A percentile compares a stretch with the other conserved stretches of the same genome.
Evolutionary conservation across 2,329 filamentous ascomycete species (phyloP).

Genomic region (Fusarium vanettenii): DNA sequence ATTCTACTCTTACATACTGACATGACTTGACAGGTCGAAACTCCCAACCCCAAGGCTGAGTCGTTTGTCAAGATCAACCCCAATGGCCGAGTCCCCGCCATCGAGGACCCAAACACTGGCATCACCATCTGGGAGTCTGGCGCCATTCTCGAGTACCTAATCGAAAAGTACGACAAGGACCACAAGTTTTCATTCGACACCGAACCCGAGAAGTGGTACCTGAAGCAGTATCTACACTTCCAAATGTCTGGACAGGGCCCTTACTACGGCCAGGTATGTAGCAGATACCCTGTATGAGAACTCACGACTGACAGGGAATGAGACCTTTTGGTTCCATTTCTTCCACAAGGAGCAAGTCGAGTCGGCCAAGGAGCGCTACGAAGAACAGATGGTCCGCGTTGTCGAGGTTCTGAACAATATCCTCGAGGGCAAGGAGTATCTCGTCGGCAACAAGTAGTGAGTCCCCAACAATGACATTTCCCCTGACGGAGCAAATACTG

Average conservation of each 20-base stretch:
- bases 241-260: constrained; percentile 54
- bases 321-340: constrained; percentile 44
- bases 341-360: constrained; percentile 42
- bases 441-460: constrained; percentile 51
- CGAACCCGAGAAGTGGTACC: neutral
- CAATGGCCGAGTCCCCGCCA: constrained; percentile 49
- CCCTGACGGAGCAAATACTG: neutral
- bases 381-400: constrained; percentile 45
- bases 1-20: neutral
- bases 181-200: constrained; percentile 39
- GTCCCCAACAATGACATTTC: neutral
- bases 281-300: neutral
- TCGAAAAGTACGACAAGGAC: constrained; percentile 43
- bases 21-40: constrained; percentile 20
- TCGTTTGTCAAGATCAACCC: constrained; percentile 46
- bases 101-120: constrained; percentile 49
- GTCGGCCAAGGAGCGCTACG: constrained; percentile 47
- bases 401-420: constrained; percentile 47
- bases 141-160: constrained; percentile 43
- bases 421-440: constrained; percentile 49
- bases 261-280: constrained; percentile 47
- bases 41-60: constrained; percentile 41
- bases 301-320: neutral
- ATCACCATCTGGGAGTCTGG: constrained; percentile 48
- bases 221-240: constrained; percentile 51